Conservation (phyloP, 176 grass and related monocot genomes). For the Phoenix roebelenii region DNA sequence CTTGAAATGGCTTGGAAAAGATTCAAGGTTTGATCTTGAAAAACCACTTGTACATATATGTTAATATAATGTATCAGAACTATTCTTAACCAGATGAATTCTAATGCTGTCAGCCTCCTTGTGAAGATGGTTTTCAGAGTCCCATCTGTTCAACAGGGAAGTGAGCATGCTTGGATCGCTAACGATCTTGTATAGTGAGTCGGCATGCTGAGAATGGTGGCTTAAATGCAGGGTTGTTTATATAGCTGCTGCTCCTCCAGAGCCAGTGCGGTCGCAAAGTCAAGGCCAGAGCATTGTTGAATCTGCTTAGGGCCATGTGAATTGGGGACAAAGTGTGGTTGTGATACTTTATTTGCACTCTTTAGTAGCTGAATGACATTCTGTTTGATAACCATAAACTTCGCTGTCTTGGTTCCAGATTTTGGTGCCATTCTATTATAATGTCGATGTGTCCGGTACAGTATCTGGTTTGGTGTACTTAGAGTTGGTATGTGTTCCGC, state of each 20-base stretch:
- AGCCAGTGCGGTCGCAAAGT: constrained; percentile 62
- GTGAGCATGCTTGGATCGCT: constrained; percentile 72
- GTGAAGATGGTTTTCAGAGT: constrained; percentile 68
- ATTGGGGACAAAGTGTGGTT: background rate
- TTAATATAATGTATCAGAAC: too few species aligned
- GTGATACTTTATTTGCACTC: background rate
- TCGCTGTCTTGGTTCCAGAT: too few species aligned
- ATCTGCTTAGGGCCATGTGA: constrained; percentile 53
- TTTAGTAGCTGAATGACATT: too few species aligned
- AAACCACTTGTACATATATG: too few species aligned
- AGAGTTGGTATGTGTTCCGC: too few species aligned
- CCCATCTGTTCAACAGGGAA: constrained; percentile 48
- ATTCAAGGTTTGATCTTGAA: background rate
- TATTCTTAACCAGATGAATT: background rate
- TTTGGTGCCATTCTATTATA: too few species aligned
- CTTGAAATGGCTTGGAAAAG: background rate
- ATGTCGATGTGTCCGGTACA: too few species aligned
- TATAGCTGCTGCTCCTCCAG: constrained; percentile 70
- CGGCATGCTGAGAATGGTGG: constrained; percentile 21
- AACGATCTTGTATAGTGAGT: constrained; percentile 44
- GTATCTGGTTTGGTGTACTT: too few species aligned
- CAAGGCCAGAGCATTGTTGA: constrained; percentile 59
- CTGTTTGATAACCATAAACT: too few species aligned
- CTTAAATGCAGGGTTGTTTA: constrained; percentile 44
- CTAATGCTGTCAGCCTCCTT: constrained; percentile 13